Evolutionary conservation across 2,329 filamentous ascomycete genomes (phyloP), one percentile per base, ranked within the genome.

Genomic region (Alternaria infectoria): DNA sequence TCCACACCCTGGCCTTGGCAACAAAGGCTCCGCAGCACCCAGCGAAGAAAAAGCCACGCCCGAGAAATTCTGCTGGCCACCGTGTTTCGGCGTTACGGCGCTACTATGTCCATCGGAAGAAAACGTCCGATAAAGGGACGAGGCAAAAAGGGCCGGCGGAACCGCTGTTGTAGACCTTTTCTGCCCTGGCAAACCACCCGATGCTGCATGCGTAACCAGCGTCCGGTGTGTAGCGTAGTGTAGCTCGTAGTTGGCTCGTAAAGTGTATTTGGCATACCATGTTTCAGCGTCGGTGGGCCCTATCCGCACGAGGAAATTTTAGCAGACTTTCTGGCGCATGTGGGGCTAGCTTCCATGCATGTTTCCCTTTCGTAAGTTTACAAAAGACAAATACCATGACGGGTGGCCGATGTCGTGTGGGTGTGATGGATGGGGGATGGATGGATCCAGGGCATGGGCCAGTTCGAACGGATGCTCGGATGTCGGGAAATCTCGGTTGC

Each of bases 211-310:
- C 28, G 59, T 57, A 17, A 36, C 54, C 59, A 50, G 47, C 28
- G 45, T 45, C 46, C 54, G 52, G 52, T 44, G 52, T 52, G 30
- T 50, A 17, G 44, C 32, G 23, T 28, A 21, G 44, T 40, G 23
- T 44, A 56, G 57, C 43, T 56, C 23, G 40, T 43, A 11, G 54
- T 9, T 25, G 28, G 59, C 46, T 52, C 59, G 23, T 40, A 56
- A 56, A 50, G 46, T 56, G 56, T 46, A 63, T 63, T 63, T 55
- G 61, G 61, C 57, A 43, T 63, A 26, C 57, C 51, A 44, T 54
- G 61, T 63, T 63, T 63, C 61, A 63, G 44, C 57, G 51, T 15
- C 10, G 44, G 11, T 23, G 54, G 50, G 54, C 28, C 13, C 12
- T 25, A 23, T 30, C 45, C 44, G 45, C 32, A 28, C 26, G 50